Base-by-base conservation (phyloP, 495 filamentous ascomycete species). In the Penicillium bialowiezense region DNA sequence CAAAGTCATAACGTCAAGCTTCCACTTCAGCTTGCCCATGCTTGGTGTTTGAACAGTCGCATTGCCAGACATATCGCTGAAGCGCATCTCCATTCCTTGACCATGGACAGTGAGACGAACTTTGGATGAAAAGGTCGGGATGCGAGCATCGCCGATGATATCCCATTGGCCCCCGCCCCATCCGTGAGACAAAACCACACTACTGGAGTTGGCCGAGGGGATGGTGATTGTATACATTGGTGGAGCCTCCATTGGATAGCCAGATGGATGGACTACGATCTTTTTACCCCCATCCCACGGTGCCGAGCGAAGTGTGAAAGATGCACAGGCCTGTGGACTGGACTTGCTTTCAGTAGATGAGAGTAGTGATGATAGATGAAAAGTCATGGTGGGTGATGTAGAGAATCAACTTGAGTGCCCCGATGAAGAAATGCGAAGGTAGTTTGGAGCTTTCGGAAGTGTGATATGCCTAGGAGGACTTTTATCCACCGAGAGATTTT, bases 241-340 rank as follows among this genome's bases (percentile, higher is more conserved):
- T 0, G 53, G 48, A 4, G 41, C 48, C 20, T 51, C 48, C 2
- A 26, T 19, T 1, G 53, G 48, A 32, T 48, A 41, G 14, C 44
- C 42, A 31, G 36, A 14, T 14, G 44, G 52, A 23, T 55, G 47
- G 12, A 54, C 35, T 10, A 51, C 3, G 5, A 15, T 39, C 24
- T 43, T 48, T 12, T 7, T 34, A n/a, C n/a, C n/a, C 21, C 38
- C 21, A 24, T 54, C 51, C 44, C 51, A 48, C 7, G 39, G 44
- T 3, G 38, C 44, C 5, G 33, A 33, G 19, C 44, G 51, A 8
- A 51, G n/a, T 3, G 44, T 28, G 3, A 46, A 37, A n/a, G 33
- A 38, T 20, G 8, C 15, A 26, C 5, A 43, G 19, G 17, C 17
- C 23, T 33, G 43, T 26, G 3, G 29, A 23, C 5, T 32, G 29